Evolutionary conservation across 1,284 basidiomycete species (phyloP), one percentile per base, ranked within the genome.

Genomic region (Boletus sp.): DNA sequence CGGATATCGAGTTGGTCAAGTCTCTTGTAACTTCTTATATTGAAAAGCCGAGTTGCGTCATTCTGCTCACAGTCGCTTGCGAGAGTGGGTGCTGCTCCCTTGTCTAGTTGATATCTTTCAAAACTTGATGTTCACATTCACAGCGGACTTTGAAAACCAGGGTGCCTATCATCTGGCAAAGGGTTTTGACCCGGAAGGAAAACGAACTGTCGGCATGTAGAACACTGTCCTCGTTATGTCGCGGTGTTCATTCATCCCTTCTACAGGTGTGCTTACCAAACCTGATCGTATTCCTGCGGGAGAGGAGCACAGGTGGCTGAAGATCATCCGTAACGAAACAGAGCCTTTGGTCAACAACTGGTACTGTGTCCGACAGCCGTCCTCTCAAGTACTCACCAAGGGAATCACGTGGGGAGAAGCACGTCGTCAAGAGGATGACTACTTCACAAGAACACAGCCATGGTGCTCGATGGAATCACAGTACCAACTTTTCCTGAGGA

Each of bases 1-100:
- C 71, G 19, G 87, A 89, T 55, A 85, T 58, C 6, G 56, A 59
- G 7, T 38, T 59, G 4, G 33, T 59, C 37, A 49, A 59, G 30
- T 59, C 58, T 87, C 75, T 91, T 0, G 86, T 87, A 0, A 74
- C 74, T 0, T 88, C 74, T 0, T 88, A 87, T 65, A 88, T 91
- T 53, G 74, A 76, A 52, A 84, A 82, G 59, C 80, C 81, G 0
- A 88, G 83, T 61, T 87, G 85, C 48, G 80, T 91, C 1, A 86
- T 91, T 27, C 73, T 91, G 0, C 71, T 90, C 10, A 87, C 87
- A 0, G 82, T 90, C 0, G 79, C 88, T 2, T 90, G 88, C 66
- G 87, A 89, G 70, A 88, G 88, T 89, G 33, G 25, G 47, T 63
- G 14, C 16, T n/a, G 11, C 17, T 21, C 4, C 9, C 37, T 28